Evolutionary conservation across 805 yeast genomes (phyloP).

Genomic region (Metschnikowia gruessii): DNA sequence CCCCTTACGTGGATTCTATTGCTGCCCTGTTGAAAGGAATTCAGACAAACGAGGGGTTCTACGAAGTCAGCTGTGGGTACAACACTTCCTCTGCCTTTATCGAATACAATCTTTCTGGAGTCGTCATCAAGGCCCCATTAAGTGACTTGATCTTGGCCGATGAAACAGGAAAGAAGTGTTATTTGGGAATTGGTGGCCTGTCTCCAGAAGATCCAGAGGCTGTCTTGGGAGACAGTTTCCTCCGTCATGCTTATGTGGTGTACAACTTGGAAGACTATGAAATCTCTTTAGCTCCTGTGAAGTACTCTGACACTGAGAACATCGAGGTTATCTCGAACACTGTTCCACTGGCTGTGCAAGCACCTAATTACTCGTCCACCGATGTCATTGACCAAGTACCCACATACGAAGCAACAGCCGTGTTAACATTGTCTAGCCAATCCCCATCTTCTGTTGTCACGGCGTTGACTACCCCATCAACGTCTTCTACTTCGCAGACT

Average conservation of each 20-base stretch:
- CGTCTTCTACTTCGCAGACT: no score
- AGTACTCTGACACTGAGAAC: constrained; percentile 34
- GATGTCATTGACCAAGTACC: not conserved
- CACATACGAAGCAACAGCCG: not conserved
- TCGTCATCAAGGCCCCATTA: constrained; percentile 48
- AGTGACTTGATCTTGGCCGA: constrained; percentile 24
- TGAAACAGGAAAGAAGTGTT: constrained; percentile 18
- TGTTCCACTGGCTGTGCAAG: constrained; percentile 51
- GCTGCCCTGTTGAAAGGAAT: constrained; percentile 8
- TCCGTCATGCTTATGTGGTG: constrained; percentile 63
- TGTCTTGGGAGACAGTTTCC: constrained; percentile 33
- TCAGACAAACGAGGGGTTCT: not conserved
- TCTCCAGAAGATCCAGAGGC: constrained; percentile 36
- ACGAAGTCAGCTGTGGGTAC: constrained; percentile 9
- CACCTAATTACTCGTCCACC: constrained; percentile 37
- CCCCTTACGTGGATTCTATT: constrained; percentile 19
- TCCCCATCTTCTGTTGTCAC: no score
- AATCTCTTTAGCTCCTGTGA: no score
- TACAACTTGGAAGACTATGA: constrained; percentile 42
- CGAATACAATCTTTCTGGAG: constrained; percentile 54
- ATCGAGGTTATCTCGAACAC: constrained; percentile 43
- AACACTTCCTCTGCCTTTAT: not conserved
- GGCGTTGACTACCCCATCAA: no score
- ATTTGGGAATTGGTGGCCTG: constrained; percentile 22
- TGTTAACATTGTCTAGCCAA: no score